phyloP scores from a whole-genome alignment of 192 early-diverging fungal genomes.

The Thoreauomyces humboldtii region DNA sequence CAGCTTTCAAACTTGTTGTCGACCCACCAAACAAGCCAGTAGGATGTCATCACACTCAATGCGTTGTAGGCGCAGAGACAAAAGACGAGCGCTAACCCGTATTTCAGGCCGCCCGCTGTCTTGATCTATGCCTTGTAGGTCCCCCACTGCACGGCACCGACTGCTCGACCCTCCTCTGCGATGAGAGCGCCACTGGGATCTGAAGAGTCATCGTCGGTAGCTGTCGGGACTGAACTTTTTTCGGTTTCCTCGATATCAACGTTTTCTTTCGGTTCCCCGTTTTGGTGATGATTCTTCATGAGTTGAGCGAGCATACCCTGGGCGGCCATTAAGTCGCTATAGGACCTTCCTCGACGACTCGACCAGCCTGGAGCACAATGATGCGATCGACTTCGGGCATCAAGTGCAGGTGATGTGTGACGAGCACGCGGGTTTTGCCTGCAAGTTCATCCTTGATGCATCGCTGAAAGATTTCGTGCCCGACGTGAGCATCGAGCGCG shows the following conservation, averaged over 20 bases:
- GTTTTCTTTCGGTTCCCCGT: constrained; percentile 1
- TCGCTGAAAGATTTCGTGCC: constrained; percentile 30
- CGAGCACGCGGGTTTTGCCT: constrained; percentile 71
- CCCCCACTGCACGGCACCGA: constrained; percentile 37
- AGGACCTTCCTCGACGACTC: constrained; percentile 60
- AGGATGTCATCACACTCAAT: neutral
- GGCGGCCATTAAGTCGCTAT: constrained; percentile 46
- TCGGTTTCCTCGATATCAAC: constrained; percentile 36
- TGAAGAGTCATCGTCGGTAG: neutral
- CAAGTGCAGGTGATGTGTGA: constrained; percentile 73
- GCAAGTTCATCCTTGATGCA: constrained; percentile 51
- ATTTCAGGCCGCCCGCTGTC: constrained; percentile 41
- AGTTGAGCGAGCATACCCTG: constrained; percentile 2
- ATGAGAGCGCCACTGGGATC: constrained; percentile 30
- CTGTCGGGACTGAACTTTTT: neutral
- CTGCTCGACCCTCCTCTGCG: constrained; percentile 35
- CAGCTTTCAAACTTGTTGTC: neutral
- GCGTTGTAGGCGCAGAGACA: neutral
- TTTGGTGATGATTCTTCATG: constrained; percentile 6
- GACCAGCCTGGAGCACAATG: constrained; percentile 63
- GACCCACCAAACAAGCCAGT: constrained; percentile 21
- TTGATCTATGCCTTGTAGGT: constrained; percentile 44
- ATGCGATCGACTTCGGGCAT: constrained; percentile 70
- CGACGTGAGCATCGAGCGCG: constrained; percentile 50
- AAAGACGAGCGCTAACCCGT: neutral